Percentiles rank a stretch among this genome's conserved stretches.
phyloP scores from a whole-genome alignment of 1,139 yeast genomes.

The Arxiozyma slooffiae region DNA sequence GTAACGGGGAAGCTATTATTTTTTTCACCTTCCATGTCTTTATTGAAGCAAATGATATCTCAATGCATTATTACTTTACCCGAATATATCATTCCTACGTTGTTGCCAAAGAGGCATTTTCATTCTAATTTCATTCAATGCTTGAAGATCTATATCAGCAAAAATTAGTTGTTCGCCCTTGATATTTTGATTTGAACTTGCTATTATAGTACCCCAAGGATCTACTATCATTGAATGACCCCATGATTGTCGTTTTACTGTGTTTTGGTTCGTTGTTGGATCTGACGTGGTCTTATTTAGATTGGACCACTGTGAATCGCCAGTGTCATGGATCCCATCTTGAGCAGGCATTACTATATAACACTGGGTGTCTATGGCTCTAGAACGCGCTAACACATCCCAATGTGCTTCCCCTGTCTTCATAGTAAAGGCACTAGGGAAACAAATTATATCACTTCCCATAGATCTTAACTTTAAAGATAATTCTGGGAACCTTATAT shows the following conservation, averaged over 20 bases:
- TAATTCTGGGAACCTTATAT: constrained; percentile 79
- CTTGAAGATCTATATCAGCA: constrained; percentile 59
- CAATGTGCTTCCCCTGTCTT: constrained; percentile 90
- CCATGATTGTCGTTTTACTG: constrained; percentile 44
- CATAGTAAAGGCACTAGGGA: constrained; percentile 87
- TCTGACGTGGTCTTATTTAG: no score
- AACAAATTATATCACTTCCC: constrained; percentile 74
- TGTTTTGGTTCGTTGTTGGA: constrained; percentile 7
- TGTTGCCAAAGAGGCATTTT: constrained; percentile 73
- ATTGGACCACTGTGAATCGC: constrained; percentile 11
- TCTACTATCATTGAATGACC: constrained; percentile 82
- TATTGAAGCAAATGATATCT: not conserved
- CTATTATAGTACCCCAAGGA: constrained; percentile 82
- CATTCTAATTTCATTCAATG: constrained; percentile 41
- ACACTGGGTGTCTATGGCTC: constrained; percentile 84
- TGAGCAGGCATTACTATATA: constrained; percentile 91
- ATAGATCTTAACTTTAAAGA: constrained; percentile 50
- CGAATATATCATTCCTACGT: constrained; percentile 42
- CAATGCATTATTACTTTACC: not conserved
- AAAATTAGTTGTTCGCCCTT: constrained; percentile 47
- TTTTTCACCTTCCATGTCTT: not conserved
- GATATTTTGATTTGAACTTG: constrained; percentile 42
- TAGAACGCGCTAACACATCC: constrained; percentile 64
- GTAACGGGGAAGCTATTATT: not conserved
- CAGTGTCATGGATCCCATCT: constrained; percentile 59